A percentile compares a stretch with the other conserved stretches of the same genome.
Evolutionary conservation across 441 rosid species (phyloP).

Genomic region (Dalechampia spathulata): DNA sequence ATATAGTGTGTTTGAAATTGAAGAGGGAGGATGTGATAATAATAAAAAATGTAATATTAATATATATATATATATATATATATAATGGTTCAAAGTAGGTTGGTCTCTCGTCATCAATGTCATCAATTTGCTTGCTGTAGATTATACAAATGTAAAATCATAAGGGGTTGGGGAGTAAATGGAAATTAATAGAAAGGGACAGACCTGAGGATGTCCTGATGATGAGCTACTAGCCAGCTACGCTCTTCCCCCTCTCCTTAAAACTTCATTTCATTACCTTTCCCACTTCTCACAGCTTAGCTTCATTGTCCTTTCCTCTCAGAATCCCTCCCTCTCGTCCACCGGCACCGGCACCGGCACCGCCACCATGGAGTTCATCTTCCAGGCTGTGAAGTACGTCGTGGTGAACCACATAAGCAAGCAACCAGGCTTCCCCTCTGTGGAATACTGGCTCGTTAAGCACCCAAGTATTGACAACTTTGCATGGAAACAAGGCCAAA

Average conservation of each 20-base stretch:
- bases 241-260: neutral
- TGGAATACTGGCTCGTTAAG: slow-evolving; percentile 49
- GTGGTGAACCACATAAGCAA: neutral
- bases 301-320: neutral
- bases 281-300: neutral
- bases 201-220: neutral
- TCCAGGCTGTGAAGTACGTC: slow-evolving; percentile 3
- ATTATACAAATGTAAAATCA: too few species aligned
- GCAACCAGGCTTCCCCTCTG: slow-evolving; percentile 12
- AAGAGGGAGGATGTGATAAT: too few species aligned
- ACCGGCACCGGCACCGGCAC: neutral
- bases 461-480: slow-evolving; percentile 51
- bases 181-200: too few species aligned
- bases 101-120: too few species aligned
- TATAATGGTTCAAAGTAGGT: too few species aligned
- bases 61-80: too few species aligned
- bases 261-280: neutral
- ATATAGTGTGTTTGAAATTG: too few species aligned
- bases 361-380: slow-evolving; percentile 6
- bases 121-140: too few species aligned
- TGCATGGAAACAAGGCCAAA: slow-evolving; percentile 49
- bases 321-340: neutral
- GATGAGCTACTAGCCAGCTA: neutral
- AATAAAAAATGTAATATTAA: too few species aligned
- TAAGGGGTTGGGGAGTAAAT: too few species aligned